Base-by-base conservation (phyloP, 2,329 filamentous ascomycete genomes). In the Lecanicillium sp. region DNA sequence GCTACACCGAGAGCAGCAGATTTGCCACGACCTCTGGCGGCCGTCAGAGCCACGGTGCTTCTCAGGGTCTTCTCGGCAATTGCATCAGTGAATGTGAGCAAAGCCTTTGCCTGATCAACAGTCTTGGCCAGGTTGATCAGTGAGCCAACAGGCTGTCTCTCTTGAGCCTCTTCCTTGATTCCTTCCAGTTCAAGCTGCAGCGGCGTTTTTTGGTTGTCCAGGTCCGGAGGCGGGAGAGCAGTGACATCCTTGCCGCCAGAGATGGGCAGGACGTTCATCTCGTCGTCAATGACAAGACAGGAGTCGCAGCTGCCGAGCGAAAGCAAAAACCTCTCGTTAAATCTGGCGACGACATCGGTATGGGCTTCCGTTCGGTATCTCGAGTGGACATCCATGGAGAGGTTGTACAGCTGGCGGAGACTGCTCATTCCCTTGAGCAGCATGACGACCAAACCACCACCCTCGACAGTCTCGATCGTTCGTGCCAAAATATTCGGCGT, bases 371-470 rank as follows among this genome's bases (percentile, higher is more conserved):
- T 98, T 43, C 92, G 78, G 68, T 97, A 98, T 58, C 92, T 77
- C 39, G 89, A 88, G 66, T 98, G 94, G 36, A 97, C 85, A 55
- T 98, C 94, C 94, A 98, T 98, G 20, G 87, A 89, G 56, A 98
- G 62, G 33, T 87, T 94, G 66, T 97, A 98, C 2, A 98, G 77
- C 66, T 98, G 92, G 65, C 95, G 95, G 69, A 98, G 69, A 60
- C 88, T 96, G 61, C 72, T 92, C 87, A 98, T 96, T 45, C 89
- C 87, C 71, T 97, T 97, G 43, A 98, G 68, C 45, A 98, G 70
- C 48, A 98, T 66, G 32, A 98, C 71, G 1, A 97, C 90, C 51
- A 98, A 61, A 17, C 92, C 92, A 47, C 92, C 92, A 48, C 94
- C 92, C 62, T 98, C 90, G 4, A 98, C 94, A 1, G 94, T 98